Evolutionary conservation across 176 grass and related monocot species (phyloP), one percentile per base, ranked within the genome.

Genomic region (Saccharum officinarum): DNA sequence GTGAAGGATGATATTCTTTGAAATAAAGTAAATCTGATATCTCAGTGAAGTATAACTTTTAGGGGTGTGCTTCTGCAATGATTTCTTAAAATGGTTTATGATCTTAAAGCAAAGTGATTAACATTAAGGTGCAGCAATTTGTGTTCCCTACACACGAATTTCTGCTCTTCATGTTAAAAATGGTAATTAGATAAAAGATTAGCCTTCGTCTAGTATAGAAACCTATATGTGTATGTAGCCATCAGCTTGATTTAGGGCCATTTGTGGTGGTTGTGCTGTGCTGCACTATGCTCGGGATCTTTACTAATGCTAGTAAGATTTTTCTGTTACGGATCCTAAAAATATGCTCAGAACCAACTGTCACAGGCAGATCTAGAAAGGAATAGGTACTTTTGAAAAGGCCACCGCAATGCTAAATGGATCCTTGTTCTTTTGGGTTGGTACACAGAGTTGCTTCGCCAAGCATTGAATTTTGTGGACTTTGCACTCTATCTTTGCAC

Each of bases 1-100:
- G 17, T 46, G 10, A 68, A 88, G 70, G 36, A 39, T 77, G 38
- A 5, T 63, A 83, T 78, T 64, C 55, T 46, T 14, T 23, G 25
- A 65, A 69, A 60, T 18, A 66, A 17, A 76, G 46, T 34, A 67
- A 67, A 75, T 84, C 8, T 76, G 31, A 67, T 55, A 63, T 30
- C 75, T 47, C 3, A 85, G 28, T 80, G 46, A 60, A 15, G 38
- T 68, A 31, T 75, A 25, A 62, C 10, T 66, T 78, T 66, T 33
- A 67, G 41, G 40, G 8, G 17, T 67, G 41, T 50, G 25, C 15
- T 65, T 46, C 8, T 64, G 60, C 28, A 45, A 6, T 78, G 9
- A 46, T 36, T 47, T 47, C 42, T 67, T 68, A 49, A 34, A 67
- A 49, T 26, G 5, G 6, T 36, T 15, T 80, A 67, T 50, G 41